These are phyloP conservation scores for Hansenula lynferdii DNA, from an alignment of 1,139 yeast species.

Conservation along the genomic window DNA sequence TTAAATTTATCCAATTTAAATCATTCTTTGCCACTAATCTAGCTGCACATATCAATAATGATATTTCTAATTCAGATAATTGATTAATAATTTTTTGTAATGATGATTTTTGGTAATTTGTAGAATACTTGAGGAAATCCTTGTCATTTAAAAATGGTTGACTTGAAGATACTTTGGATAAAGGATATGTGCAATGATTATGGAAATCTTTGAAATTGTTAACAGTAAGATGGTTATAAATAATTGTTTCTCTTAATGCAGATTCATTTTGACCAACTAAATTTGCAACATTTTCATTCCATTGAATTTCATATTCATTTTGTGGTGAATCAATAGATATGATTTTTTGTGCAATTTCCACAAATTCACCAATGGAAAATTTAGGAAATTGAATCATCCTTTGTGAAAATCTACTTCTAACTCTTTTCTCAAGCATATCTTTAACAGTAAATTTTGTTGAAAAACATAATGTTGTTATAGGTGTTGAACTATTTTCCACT, in stretches of 20 bases:
- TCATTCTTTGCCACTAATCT: slow-evolving; percentile 61
- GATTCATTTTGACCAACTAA: slow-evolving; percentile 26
- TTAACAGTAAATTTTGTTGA: slow-evolving; percentile 71
- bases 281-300: slow-evolving; percentile 47
- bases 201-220: slow-evolving; percentile 56
- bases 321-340: slow-evolving; percentile 21
- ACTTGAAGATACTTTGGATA: slow-evolving; percentile 28
- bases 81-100: slow-evolving; percentile 29
- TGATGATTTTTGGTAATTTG: slow-evolving; percentile 24
- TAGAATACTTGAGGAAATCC: slow-evolving; percentile 27
- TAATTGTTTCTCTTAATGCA: slow-evolving; percentile 31
- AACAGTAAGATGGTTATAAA: slow-evolving; percentile 51
- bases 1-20: slow-evolving; percentile 59
- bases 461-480: slow-evolving; percentile 79
- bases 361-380: slow-evolving; percentile 40
- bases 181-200: slow-evolving; percentile 43
- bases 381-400: slow-evolving; percentile 59
- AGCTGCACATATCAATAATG: slow-evolving; percentile 68
- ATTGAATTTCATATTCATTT: slow-evolving; percentile 32
- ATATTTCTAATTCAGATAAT: slow-evolving; percentile 64
- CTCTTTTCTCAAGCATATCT: slow-evolving; percentile 86
- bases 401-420: slow-evolving; percentile 85
- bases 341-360: slow-evolving; percentile 27
- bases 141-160: slow-evolving; percentile 33
- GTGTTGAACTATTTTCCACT: slow-evolving; percentile 67